Conservation (phyloP, 2,329 filamentous ascomycete species). For the Claviceps purpurea region DNA sequence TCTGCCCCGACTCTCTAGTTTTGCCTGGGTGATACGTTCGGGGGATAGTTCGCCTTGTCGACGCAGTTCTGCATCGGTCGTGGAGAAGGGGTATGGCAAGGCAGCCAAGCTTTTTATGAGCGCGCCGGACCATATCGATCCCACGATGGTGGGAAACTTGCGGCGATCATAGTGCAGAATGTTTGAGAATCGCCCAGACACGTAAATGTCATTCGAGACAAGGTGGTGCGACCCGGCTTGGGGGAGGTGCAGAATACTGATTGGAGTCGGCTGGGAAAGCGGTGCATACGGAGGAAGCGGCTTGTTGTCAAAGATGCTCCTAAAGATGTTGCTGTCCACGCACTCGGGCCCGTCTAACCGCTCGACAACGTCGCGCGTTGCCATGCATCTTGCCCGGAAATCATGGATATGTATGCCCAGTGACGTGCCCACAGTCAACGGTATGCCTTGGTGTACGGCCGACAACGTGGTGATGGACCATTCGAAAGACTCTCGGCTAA, state of each 20-base stretch:
- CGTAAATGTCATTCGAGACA: conserved; percentile 68
- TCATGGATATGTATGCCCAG: conserved; percentile 75
- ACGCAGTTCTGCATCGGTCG: conserved; percentile 45
- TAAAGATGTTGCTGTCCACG: conserved; percentile 18
- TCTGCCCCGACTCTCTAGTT: conserved; percentile 37
- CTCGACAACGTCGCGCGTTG: conserved; percentile 21
- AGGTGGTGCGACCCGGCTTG: conserved; percentile 35
- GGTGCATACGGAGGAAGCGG: conserved; percentile 50
- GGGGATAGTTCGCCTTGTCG: conserved; percentile 40
- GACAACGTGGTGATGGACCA: conserved; percentile 78
- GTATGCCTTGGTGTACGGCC: conserved; percentile 47
- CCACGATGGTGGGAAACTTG: conserved; percentile 64
- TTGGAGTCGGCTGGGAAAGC: conserved; percentile 66
- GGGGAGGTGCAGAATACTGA: conserved; percentile 70
- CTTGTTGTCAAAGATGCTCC: conserved; percentile 35
- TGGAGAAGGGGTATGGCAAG: conserved; percentile 54
- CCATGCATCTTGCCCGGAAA: conserved; percentile 35
- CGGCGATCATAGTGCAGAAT: conserved; percentile 83
- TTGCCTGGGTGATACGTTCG: conserved; percentile 39
- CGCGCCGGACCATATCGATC: conserved; percentile 73
- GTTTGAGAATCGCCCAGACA: conserved; percentile 78
- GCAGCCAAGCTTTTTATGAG: conserved; percentile 60
- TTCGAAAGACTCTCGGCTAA: conserved; percentile 60
- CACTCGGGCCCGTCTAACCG: conserved; percentile 17
- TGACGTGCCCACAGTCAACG: conserved; percentile 74